Evolutionary conservation across 176 grass and related monocot species (phyloP).

Genomic region (Musa itinerans): DNA sequence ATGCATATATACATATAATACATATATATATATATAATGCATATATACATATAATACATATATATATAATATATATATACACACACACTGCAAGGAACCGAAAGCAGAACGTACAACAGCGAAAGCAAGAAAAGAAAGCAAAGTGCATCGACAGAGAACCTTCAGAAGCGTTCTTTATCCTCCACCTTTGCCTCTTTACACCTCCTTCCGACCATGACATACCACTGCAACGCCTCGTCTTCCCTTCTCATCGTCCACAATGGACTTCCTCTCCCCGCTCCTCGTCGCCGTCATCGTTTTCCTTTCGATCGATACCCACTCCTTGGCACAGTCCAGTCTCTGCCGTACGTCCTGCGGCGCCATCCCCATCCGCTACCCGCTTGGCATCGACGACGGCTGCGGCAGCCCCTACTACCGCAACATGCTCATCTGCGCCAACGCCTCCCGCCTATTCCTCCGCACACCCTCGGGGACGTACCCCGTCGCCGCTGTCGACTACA

Average conservation of each 20-base stretch:
- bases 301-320: background rate
- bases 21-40: no score
- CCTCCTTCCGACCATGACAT: background rate
- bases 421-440: constrained; percentile 59
- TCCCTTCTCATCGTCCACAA: background rate
- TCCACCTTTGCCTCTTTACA: background rate
- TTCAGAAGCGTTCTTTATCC: background rate
- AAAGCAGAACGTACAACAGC: background rate
- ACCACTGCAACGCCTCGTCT: background rate
- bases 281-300: constrained; percentile 19
- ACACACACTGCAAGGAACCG: background rate
- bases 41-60: no score
- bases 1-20: no score
- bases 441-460: constrained; percentile 55
- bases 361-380: constrained; percentile 62
- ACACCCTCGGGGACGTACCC: constrained; percentile 78
- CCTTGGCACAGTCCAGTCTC: constrained; percentile 17
- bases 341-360: constrained; percentile 63
- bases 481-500: constrained; percentile 53
- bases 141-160: background rate
- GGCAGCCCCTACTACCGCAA: constrained; percentile 91
- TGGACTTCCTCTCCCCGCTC: background rate
- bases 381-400: constrained; percentile 80
- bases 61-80: no score
- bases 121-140: background rate